phyloP scores from a whole-genome alignment of 306 rosid species.

The Corylus heterophylla region DNA sequence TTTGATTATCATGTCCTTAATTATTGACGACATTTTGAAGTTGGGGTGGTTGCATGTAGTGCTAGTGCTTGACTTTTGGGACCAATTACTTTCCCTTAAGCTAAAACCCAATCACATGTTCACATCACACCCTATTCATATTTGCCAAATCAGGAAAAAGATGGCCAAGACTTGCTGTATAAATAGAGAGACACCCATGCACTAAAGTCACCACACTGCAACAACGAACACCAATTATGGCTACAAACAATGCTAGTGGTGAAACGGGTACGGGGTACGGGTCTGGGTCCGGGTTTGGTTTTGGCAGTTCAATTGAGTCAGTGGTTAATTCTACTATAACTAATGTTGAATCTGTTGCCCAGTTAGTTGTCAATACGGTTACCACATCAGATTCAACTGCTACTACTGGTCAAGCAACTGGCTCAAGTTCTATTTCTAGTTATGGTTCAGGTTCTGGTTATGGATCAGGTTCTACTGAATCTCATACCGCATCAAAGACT shows the following conservation, averaged over 20 bases:
- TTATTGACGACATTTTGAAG: not conserved
- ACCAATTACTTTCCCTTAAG: not conserved
- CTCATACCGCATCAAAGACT: no score
- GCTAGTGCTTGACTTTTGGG: not conserved
- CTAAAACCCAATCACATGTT: not conserved
- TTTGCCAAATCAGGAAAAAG: no score
- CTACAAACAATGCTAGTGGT: no score
- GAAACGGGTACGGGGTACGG: no score
- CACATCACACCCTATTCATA: not conserved
- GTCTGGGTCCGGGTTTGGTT: not conserved
- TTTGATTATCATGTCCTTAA: not conserved
- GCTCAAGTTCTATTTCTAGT: no score
- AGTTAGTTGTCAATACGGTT: not conserved
- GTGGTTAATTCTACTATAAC: not conserved
- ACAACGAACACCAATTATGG: not conserved
- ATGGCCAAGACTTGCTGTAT: not conserved
- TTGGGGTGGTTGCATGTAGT: not conserved
- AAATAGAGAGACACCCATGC: not conserved
- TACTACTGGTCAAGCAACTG: no score
- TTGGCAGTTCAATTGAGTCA: not conserved
- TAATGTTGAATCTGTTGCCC: not conserved
- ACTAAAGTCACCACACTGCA: not conserved
- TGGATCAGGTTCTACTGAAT: no score
- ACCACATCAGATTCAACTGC: no score
- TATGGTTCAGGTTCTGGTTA: no score